Evolutionary conservation across 2,329 filamentous ascomycete species (phyloP), one percentile per base, ranked within the genome.

Genomic region (Botrytis deweyae): DNA sequence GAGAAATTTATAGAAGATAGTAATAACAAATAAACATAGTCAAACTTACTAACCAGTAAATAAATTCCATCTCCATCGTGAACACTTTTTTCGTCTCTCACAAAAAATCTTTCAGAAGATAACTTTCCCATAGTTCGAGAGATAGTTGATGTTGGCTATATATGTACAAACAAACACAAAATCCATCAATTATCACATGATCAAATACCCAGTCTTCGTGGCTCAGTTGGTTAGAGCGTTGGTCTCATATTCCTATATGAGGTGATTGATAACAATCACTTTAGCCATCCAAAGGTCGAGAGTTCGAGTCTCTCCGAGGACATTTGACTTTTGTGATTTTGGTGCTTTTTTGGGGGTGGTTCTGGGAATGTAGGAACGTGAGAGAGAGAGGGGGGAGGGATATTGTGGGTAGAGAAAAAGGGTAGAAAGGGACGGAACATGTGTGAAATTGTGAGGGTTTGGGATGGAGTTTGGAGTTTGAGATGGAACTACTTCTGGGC

Each of bases 221-320:
- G 82, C 82, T 83, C 81, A 83, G 82, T 83, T 83, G 82, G 82
- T 81, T 81, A 83, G 81, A 83, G 82, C 82, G 82, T 83, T 81
- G 82, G 82, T 83, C 82, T 83, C 82, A 83, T 82, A 67, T 75
- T 33, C 33, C 3, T 40, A 52, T 55, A 55, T 67, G 64, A 67
- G 64, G 64, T 67, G 64, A n/a, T 67, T 67, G 64, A 20, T 3
- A 55, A 67, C 64, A 55, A 3, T 52, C 44, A 67, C 64, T 67
- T 52, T 52, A 40, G 63, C 40, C 40, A 82, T 83, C 80, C 84
- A 84, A 84, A 85, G 84, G 83, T 84, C 84, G 82, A 82, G 84
- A 87, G 86, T 82, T 87, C 87, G 82, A 84, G 80, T 79, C 84
- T 86, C 82, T 81, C 83, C 81, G 80, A 83, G 83, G 82, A 84